Percentiles rank a stretch among this genome's conserved stretches.
Evolutionary conservation across 768 basidiomycete genomes (phyloP).

Genomic region (Mycena kentingensis): DNA sequence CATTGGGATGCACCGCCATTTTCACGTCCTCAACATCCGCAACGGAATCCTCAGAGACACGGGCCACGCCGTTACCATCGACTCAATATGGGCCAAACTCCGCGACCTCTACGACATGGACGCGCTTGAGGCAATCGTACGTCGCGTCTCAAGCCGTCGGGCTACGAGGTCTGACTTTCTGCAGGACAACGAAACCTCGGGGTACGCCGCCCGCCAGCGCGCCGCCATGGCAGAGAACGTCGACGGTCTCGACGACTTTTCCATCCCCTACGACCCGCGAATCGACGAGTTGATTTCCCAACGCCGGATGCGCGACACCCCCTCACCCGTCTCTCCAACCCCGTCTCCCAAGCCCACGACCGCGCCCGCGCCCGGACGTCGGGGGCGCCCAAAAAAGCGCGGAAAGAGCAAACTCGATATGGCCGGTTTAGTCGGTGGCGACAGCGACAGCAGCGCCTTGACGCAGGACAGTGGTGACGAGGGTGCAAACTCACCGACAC

Average conservation of each 20-base stretch:
- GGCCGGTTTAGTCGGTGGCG: conserved; percentile 76
- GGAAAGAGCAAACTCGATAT: conserved; percentile 59
- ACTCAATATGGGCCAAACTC: conserved; percentile 78
- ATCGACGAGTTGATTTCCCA: conserved; percentile 61
- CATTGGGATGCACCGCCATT: conserved; percentile 80
- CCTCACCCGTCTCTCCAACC: conserved; percentile 65
- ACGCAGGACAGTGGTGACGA: conserved; percentile 85
- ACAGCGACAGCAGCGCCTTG: conserved; percentile 82
- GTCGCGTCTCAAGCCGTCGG: conserved; percentile 28
- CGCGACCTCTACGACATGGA: conserved; percentile 73
- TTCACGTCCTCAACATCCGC: conserved; percentile 77
- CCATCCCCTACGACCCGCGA: conserved; percentile 58
- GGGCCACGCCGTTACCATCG: conserved; percentile 55
- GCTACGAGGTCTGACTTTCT: conserved; percentile 18
- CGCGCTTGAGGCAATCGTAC: conserved; percentile 68
- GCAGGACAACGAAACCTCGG: conserved; percentile 50
- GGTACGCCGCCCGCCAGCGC: conserved; percentile 41
- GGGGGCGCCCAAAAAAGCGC: conserved; percentile 36
- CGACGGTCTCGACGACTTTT: conserved; percentile 70
- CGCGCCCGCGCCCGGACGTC: conserved; percentile 26
- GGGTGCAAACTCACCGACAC: conserved; percentile 51
- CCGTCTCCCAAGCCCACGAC: conserved; percentile 39
- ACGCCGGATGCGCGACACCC: conserved; percentile 65
- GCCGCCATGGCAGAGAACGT: conserved; percentile 52
- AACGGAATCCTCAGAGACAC: conserved; percentile 74